Percentiles rank a stretch among this genome's conserved stretches.
Evolutionary conservation across 805 yeast genomes (phyloP).

Genomic region (Myxozyma nipponensis): DNA sequence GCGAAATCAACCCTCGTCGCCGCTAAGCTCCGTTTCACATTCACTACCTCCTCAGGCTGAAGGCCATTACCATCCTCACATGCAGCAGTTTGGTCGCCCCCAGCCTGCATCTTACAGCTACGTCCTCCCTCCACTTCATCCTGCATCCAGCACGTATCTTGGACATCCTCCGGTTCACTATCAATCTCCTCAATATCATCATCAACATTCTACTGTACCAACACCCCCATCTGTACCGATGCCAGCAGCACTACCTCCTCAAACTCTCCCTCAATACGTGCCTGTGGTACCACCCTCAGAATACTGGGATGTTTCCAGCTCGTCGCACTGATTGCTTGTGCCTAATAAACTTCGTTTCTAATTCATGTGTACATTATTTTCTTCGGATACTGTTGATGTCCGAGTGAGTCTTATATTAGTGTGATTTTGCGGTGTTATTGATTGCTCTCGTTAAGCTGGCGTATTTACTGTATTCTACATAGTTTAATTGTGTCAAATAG

Average conservation of each 20-base stretch:
- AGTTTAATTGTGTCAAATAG: too few species aligned
- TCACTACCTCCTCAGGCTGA: background rate
- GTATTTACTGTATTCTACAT: too few species aligned
- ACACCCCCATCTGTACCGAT: background rate
- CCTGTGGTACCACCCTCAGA: background rate
- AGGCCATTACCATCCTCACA: background rate
- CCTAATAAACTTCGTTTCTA: background rate
- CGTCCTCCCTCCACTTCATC: background rate
- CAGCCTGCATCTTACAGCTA: background rate
- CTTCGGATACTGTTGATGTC: background rate
- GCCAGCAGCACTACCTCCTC: background rate
- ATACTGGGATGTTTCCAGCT: background rate
- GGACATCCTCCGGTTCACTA: background rate
- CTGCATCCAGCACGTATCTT: background rate
- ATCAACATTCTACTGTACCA: background rate
- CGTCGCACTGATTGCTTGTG: background rate
- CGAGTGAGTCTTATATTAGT: background rate
- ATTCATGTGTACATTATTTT: background rate
- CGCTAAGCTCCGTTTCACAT: background rate
- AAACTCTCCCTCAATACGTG: background rate
- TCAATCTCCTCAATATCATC: conserved; percentile 2
- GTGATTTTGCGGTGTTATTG: background rate
- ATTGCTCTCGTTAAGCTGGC: background rate
- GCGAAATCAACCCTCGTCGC: background rate
- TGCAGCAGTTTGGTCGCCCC: background rate